Percentiles rank a stretch among this genome's conserved stretches.
Conservation (phyloP, 768 basidiomycete genomes). For the Amanita phalloides region DNA sequence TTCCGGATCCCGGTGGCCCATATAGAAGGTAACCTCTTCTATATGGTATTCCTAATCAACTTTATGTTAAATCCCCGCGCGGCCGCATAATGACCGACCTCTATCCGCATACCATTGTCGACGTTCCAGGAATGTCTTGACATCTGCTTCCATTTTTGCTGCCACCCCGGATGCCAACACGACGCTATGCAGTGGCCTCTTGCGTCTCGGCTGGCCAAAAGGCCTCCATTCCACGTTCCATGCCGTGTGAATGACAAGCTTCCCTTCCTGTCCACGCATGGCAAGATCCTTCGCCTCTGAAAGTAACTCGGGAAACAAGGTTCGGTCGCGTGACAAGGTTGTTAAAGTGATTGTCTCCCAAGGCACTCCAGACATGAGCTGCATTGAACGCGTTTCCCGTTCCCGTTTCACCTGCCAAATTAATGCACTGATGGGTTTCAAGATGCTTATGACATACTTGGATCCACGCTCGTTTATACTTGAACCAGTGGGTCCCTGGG, state of each 20-base stretch:
- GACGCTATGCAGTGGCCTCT: slow-evolving; percentile 82
- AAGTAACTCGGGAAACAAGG: slow-evolving; percentile 70
- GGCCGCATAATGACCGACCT: slow-evolving; percentile 38
- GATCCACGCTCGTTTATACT: slow-evolving; percentile 89
- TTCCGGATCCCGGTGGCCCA: slow-evolving; percentile 96
- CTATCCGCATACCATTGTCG: slow-evolving; percentile 94
- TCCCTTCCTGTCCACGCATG: slow-evolving; percentile 79
- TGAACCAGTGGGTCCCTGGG: slow-evolving; percentile 89
- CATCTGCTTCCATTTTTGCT: slow-evolving; percentile 75
- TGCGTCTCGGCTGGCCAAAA: slow-evolving; percentile 84
- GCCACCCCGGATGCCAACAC: slow-evolving; percentile 75
- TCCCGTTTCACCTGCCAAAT: slow-evolving; percentile 77
- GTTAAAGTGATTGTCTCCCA: slow-evolving; percentile 98
- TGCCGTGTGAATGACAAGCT: slow-evolving; percentile 91
- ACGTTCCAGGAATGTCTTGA: slow-evolving; percentile 71
- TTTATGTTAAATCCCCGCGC: slow-evolving; percentile 5
- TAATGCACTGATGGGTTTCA: slow-evolving; percentile 5
- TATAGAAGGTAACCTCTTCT: slow-evolving; percentile 90
- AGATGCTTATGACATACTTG: slow-evolving; percentile 44
- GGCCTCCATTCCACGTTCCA: slow-evolving; percentile 97
- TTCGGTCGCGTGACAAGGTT: slow-evolving; percentile 79
- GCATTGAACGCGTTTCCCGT: slow-evolving; percentile 87
- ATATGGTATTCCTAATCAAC: slow-evolving; percentile 79
- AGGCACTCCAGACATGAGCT: slow-evolving; percentile 82
- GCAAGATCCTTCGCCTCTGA: slow-evolving; percentile 87